Percentiles rank a stretch among this genome's conserved stretches.
phyloP scores from a whole-genome alignment of 2,329 filamentous ascomycete species.

The Scedosporium dehoogii region DNA sequence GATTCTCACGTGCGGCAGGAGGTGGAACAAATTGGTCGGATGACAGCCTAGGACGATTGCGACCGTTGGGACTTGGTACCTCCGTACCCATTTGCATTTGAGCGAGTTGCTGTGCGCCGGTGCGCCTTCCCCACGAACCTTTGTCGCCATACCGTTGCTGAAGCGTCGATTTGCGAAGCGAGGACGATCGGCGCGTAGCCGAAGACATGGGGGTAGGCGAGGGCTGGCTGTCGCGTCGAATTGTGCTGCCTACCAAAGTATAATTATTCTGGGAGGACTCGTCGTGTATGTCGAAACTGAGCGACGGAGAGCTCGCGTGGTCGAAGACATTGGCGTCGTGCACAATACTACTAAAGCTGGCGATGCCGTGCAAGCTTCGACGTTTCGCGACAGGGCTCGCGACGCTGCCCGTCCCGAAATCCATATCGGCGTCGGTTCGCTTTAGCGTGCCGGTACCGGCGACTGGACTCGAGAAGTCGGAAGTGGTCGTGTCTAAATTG shows the following conservation, averaged over 20 bases:
- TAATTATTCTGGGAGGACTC: conserved; percentile 34
- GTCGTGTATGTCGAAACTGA: conserved; percentile 23
- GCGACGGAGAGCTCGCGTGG: conserved; percentile 4
- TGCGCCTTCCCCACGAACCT: conserved; percentile 50
- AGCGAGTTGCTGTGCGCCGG: conserved; percentile 45
- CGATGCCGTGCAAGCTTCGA: conserved; percentile 70
- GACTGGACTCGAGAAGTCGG: conserved; percentile 5
- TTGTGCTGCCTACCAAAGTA: conserved; percentile 33
- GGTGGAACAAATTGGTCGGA: conserved; percentile 65
- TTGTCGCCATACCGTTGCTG: conserved; percentile 72
- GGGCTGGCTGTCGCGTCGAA: conserved; percentile 28
- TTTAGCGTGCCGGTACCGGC: conserved; percentile 88
- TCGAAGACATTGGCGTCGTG: conserved; percentile 66
- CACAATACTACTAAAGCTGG: conserved; percentile 44
- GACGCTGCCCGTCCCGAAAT: conserved; percentile 65
- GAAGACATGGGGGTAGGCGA: conserved; percentile 39
- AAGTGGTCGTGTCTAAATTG: neutral
- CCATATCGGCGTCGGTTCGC: conserved; percentile 83
- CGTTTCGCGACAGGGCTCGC: conserved; percentile 87
- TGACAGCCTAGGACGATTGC: conserved; percentile 63
- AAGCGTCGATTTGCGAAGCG: conserved; percentile 75
- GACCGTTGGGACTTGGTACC: conserved; percentile 41
- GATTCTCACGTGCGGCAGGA: conserved; percentile 44
- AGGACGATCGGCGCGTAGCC: conserved; percentile 61
- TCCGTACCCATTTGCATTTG: conserved; percentile 39